A percentile compares a stretch with the other conserved stretches of the same genome.
Evolutionary conservation across 2,329 filamentous ascomycete genomes (phyloP).

Genomic region (Rhynchosporium graminicola): DNA sequence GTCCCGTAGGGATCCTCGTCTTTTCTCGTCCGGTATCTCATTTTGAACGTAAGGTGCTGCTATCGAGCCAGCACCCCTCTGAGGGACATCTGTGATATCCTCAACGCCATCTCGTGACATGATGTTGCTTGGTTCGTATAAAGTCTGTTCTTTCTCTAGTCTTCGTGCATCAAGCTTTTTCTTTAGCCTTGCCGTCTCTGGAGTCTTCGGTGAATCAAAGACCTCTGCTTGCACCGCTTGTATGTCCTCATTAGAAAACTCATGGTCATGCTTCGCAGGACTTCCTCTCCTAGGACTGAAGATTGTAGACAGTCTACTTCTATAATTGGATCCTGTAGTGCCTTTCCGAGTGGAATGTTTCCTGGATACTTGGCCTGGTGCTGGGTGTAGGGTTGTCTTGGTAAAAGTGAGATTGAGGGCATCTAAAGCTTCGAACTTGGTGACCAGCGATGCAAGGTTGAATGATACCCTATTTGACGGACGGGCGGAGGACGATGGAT

Average conservation of each 20-base stretch:
- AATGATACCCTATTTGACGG: constrained; percentile 16
- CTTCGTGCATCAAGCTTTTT: constrained; percentile 1
- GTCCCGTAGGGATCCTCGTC: constrained; percentile 28
- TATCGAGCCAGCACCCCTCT: background rate
- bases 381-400: constrained; percentile 24
- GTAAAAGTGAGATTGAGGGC: constrained; percentile 29
- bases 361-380: constrained; percentile 26
- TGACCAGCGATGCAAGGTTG: constrained; percentile 33
- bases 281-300: constrained; percentile 23
- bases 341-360: constrained; percentile 14
- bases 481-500: background rate
- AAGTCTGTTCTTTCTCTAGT: constrained; percentile 12
- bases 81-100: background rate
- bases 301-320: constrained; percentile 28
- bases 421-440: constrained; percentile 38
- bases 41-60: constrained; percentile 18
- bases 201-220: constrained; percentile 6
- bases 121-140: constrained; percentile 11
- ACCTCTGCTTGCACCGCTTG: constrained; percentile 8
- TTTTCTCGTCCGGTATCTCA: constrained; percentile 16
- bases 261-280: constrained; percentile 15
- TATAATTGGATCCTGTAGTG: constrained; percentile 6
- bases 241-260: constrained; percentile 9
- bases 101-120: constrained; percentile 6
- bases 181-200: background rate